phyloP scores from a whole-genome alignment of 2,329 filamentous ascomycete species.

The Fusarium foetens region DNA sequence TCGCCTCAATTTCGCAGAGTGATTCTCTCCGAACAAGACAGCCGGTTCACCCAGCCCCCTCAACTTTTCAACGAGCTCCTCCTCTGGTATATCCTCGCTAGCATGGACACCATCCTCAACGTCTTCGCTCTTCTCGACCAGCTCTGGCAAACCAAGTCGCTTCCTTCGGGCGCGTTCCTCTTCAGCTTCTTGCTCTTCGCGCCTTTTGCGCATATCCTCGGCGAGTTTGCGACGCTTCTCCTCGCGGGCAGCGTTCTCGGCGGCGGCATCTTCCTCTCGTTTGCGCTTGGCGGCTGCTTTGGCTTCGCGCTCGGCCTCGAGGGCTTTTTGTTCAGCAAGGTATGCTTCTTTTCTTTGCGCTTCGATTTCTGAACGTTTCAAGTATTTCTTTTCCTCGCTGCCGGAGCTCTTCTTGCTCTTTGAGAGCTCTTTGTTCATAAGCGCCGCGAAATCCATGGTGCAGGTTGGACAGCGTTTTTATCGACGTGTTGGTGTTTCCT shows the following conservation, averaged over 20 bases:
- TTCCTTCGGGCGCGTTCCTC: constrained; percentile 79
- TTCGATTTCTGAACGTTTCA: constrained; percentile 87
- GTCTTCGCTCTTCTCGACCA: constrained; percentile 59
- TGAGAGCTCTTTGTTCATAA: constrained; percentile 93
- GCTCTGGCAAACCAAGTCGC: constrained; percentile 81
- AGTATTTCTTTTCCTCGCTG: constrained; percentile 74
- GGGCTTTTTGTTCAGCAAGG: constrained; percentile 78
- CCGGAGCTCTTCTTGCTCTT: constrained; percentile 72
- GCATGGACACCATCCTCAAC: constrained; percentile 56
- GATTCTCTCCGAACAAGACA: constrained; percentile 82
- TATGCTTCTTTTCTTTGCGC: constrained; percentile 83
- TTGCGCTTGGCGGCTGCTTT: constrained; percentile 84
- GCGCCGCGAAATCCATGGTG: constrained; percentile 91
- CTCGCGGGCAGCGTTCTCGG: constrained; percentile 74
- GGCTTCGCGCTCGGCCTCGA: constrained; percentile 76
- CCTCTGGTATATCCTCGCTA: constrained; percentile 74
- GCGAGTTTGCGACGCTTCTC: constrained; percentile 85
- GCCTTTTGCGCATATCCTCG: constrained; percentile 76
- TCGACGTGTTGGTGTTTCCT: neutral
- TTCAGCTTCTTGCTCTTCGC: constrained; percentile 77
- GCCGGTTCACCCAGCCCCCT: constrained; percentile 78
- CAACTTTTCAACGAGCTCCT: constrained; percentile 74
- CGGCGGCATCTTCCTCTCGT: constrained; percentile 84
- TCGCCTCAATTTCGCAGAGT: constrained; percentile 73
- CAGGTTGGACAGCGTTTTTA: constrained; percentile 7